phyloP scores from a whole-genome alignment of 345 rosid species.

The Orychophragmus violaceus region DNA sequence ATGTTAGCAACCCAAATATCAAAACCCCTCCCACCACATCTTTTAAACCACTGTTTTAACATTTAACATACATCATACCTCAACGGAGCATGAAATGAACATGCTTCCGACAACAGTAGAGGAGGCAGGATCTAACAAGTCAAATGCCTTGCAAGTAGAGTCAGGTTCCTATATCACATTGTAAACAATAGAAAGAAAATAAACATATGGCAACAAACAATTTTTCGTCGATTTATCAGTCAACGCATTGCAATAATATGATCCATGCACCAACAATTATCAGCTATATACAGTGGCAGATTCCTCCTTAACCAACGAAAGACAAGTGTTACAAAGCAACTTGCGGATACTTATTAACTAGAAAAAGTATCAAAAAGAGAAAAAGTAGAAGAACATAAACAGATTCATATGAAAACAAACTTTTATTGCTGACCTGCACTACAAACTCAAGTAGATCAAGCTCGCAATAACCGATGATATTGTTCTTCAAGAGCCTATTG shows the following conservation, averaged over 20 bases:
- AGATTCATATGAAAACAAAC: neutral
- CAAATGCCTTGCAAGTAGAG: slow-evolving; percentile 43
- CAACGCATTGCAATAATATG: neutral
- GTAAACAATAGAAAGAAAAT: neutral
- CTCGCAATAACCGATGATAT: slow-evolving; percentile 74
- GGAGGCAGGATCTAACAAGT: slow-evolving; percentile 69
- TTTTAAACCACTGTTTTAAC: neutral
- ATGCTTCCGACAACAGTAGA: slow-evolving; percentile 63
- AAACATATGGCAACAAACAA: neutral
- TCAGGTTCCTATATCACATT: slow-evolving; percentile 48
- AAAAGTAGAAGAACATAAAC: slow-evolving; percentile 12
- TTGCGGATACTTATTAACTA: neutral
- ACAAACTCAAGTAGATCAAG: slow-evolving; percentile 73
- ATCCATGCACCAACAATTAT: neutral
- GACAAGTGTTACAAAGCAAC: neutral
- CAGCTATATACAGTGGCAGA: neutral
- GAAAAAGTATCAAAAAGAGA: neutral
- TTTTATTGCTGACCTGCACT: slow-evolving; percentile 41
- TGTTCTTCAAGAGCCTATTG: slow-evolving; percentile 68
- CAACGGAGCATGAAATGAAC: slow-evolving; percentile 66
- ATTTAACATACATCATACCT: slow-evolving; percentile 44
- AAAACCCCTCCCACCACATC: slow-evolving; percentile 8
- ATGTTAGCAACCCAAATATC: slow-evolving; percentile 16
- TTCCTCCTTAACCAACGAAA: neutral
- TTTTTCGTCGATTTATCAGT: neutral